phyloP scores from a whole-genome alignment of 2,329 filamentous ascomycete species.

The Cytospora piceae region DNA sequence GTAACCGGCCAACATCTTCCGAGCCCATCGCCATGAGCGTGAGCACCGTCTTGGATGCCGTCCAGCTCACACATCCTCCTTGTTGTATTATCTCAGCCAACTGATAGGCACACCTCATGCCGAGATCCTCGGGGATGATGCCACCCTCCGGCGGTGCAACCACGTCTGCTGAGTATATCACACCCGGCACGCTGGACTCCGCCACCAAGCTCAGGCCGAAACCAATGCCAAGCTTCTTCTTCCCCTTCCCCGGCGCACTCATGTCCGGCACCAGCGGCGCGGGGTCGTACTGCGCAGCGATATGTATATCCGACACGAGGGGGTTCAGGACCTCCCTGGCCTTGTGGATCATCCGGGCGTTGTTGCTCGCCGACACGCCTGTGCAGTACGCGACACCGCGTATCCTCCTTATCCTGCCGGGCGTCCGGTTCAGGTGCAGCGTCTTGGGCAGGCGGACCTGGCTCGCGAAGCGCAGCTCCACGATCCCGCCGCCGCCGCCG shows the following conservation, averaged over 20 bases:
- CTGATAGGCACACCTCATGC: constrained; percentile 85
- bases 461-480: constrained; percentile 92
- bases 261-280: constrained; percentile 61
- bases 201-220: constrained; percentile 91
- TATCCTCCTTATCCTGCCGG: constrained; percentile 85
- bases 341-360: constrained; percentile 91
- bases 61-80: constrained; percentile 78
- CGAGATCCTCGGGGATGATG: constrained; percentile 86
- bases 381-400: constrained; percentile 92
- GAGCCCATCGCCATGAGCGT: constrained; percentile 97
- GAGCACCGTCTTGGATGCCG: constrained; percentile 75
- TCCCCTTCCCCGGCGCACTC: constrained; percentile 50
- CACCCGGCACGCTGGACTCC: constrained; percentile 80
- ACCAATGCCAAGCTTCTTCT: constrained; percentile 77
- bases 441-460: constrained; percentile 95
- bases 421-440: constrained; percentile 79
- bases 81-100: constrained; percentile 80
- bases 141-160: constrained; percentile 76
- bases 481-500: constrained; percentile 82
- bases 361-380: constrained; percentile 90
- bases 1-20: constrained; percentile 88
- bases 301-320: constrained; percentile 85
- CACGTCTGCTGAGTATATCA: constrained; percentile 86
- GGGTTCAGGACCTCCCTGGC: constrained; percentile 86
- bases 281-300: constrained; percentile 78